Evolutionary conservation across 164 flowering plant species (phyloP), one percentile per base, ranked within the genome.

Genomic region (Piper betle): DNA sequence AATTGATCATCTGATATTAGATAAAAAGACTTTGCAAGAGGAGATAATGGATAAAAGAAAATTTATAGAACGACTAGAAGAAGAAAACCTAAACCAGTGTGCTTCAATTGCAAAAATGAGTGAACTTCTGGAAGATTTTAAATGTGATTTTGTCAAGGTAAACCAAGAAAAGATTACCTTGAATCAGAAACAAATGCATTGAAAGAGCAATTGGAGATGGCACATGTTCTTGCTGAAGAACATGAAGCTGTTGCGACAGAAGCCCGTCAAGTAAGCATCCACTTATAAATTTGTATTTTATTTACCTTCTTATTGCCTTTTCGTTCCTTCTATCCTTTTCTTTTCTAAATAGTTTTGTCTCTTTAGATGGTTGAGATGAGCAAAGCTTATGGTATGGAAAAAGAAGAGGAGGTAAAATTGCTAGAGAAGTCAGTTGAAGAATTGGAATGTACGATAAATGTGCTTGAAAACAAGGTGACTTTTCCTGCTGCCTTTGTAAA

Each of bases 381-480:
- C 66, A 84, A 77, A 67, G 61, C 68, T 25, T 80, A 85, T 70
- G 87, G 85, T 40, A 90, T 81, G 66, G 93, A 85, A 37, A 91
- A 84, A 73, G 96, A 91, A 71, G 87, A 82, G 64, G 97, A 91
- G 72, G 90, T 87, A 68, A 84, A 75, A 72, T 84, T 94, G 55
- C 62, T 91, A 53, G 99, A 91, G 72, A 83, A 74, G 62, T 94
- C 99, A 61, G 86, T 94, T 58, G 91, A 91, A 78, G 97, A 94
- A 79, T 78, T 94, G 48, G 99, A 91, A 72, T 66, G 75, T 67
- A 94, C 96, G 12, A 64, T 94, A 37, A 78, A 86, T 74, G 96
- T 82, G 52, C 72, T 94, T 64, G 96, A 94, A 74, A 84, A 83
- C 74, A 82, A 94, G 91, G 99, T 91, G 57, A 64, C 69, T 53